These are phyloP conservation scores for Yamagishiella unicocca DNA, from an alignment of 139 green algal species.

Conservation along the genomic window DNA sequence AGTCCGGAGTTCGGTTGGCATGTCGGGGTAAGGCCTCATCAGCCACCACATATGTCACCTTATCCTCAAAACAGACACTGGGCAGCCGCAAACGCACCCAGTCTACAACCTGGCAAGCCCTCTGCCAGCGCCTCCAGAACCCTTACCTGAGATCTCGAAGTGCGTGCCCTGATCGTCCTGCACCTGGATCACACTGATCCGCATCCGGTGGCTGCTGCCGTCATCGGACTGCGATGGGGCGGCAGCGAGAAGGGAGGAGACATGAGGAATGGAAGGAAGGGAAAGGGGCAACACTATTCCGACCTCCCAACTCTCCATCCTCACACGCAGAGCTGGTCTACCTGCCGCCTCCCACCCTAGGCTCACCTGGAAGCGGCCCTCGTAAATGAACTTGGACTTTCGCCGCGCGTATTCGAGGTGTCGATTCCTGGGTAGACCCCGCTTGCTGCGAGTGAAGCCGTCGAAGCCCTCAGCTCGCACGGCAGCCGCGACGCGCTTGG, in stretches of 20 bases:
- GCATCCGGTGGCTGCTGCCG: not conserved
- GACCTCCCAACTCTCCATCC: not conserved
- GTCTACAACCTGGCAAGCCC: too few species aligned
- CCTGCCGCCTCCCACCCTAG: too few species aligned
- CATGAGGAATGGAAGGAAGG: not conserved
- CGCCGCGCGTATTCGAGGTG: slow-evolving; percentile 5
- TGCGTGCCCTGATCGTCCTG: slow-evolving; percentile 1
- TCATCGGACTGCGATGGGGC: not conserved
- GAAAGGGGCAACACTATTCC: not conserved
- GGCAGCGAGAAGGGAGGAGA: not conserved
- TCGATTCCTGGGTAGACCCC: not conserved
- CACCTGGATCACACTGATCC: slow-evolving; percentile 10
- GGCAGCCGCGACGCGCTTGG: not conserved
- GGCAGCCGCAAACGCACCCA: too few species aligned
- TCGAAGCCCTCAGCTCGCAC: slow-evolving; percentile 8
- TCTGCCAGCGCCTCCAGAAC: too few species aligned
- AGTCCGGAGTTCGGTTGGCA: too few species aligned
- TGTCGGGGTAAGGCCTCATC: too few species aligned
- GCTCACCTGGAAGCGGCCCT: not conserved
- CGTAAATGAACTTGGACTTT: slow-evolving; percentile 10
- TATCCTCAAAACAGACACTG: too few species aligned
- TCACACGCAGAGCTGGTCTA: not conserved
- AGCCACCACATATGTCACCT: too few species aligned
- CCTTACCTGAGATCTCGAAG: not conserved
- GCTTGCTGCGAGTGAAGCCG: slow-evolving; percentile 8